A percentile compares a stretch with the other conserved stretches of the same genome.
phyloP scores from a whole-genome alignment of 1,284 basidiomycete species.

The Trichosporon sp. region DNA sequence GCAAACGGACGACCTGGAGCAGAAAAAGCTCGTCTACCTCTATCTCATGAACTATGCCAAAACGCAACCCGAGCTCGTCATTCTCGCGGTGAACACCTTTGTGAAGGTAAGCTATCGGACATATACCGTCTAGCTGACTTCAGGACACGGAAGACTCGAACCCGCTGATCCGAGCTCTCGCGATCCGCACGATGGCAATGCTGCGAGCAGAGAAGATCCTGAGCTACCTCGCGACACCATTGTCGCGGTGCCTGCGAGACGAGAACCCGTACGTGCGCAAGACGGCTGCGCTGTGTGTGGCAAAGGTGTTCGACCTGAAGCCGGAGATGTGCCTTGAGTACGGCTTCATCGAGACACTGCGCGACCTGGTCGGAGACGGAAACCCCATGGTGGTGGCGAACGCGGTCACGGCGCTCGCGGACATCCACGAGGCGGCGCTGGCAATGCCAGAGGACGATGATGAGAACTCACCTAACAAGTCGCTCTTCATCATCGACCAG shows the following conservation, averaged over 20 bases:
- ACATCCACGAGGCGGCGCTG: slow-evolving; percentile 66
- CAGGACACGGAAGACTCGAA: slow-evolving; percentile 95
- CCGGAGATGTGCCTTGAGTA: slow-evolving; percentile 91
- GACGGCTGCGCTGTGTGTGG: slow-evolving; percentile 89
- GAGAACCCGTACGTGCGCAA: slow-evolving; percentile 98
- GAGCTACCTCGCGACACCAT: slow-evolving; percentile 90
- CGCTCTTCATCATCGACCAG: slow-evolving; percentile 71
- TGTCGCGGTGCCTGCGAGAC: slow-evolving; percentile 83
- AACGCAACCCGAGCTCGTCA: slow-evolving; percentile 94
- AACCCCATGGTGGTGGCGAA: slow-evolving; percentile 99
- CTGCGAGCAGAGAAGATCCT: slow-evolving; percentile 97
- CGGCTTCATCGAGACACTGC: slow-evolving; percentile 82
- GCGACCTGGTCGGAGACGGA: slow-evolving; percentile 64
- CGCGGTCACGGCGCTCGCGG: slow-evolving; percentile 91
- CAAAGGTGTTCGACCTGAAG: slow-evolving; percentile 94
- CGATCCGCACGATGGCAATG: slow-evolving; percentile 97
- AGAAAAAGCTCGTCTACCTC: slow-evolving; percentile 74
- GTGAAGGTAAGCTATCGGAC: slow-evolving; percentile 55
- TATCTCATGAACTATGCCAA: slow-evolving; percentile 99
- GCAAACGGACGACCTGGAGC: slow-evolving; percentile 52
- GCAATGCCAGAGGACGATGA: slow-evolving; percentile 32
- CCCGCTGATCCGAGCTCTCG: slow-evolving; percentile 89
- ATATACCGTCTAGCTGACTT: background rate
- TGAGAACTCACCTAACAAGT: slow-evolving; percentile 49
- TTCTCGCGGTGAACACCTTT: slow-evolving; percentile 97